A percentile compares a stretch with the other conserved stretches of the same genome.
Evolutionary conservation across 148 eudicot species (phyloP).

Genomic region (Vaccinium corymbosum): DNA sequence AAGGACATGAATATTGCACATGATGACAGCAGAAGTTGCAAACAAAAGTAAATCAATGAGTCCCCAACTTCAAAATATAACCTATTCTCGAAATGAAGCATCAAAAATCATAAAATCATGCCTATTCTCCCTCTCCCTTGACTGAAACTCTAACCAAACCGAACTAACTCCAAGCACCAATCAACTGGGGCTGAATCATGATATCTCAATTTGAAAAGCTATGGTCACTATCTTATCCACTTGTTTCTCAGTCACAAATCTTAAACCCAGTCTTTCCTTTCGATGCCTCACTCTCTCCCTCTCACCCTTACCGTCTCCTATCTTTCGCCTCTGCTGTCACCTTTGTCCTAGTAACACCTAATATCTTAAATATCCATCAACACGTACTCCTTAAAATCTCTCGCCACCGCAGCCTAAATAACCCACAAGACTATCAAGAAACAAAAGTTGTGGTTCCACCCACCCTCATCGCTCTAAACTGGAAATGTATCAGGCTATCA

Average conservation of each 20-base stretch:
- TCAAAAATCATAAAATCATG: neutral
- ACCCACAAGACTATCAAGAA: neutral
- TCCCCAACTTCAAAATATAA: neutral
- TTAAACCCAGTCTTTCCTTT: neutral
- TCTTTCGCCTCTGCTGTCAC: neutral
- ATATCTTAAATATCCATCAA: neutral
- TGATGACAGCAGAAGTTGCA: neutral
- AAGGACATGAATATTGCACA: neutral
- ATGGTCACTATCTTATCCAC: neutral
- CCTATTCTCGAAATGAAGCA: neutral
- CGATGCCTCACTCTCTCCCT: neutral
- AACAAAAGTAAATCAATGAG: neutral
- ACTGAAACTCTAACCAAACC: neutral
- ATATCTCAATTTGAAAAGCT: neutral
- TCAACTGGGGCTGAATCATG: neutral
- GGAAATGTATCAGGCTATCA: neutral
- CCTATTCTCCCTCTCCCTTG: neutral
- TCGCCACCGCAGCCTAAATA: neutral
- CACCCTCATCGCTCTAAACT: neutral
- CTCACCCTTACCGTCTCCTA: neutral
- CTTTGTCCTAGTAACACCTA: neutral
- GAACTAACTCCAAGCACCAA: neutral
- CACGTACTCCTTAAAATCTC: neutral
- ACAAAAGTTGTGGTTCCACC: neutral
- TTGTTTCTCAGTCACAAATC: neutral